phyloP scores from a whole-genome alignment of 2,329 filamentous ascomycete genomes.

The Penicillium sp. region DNA sequence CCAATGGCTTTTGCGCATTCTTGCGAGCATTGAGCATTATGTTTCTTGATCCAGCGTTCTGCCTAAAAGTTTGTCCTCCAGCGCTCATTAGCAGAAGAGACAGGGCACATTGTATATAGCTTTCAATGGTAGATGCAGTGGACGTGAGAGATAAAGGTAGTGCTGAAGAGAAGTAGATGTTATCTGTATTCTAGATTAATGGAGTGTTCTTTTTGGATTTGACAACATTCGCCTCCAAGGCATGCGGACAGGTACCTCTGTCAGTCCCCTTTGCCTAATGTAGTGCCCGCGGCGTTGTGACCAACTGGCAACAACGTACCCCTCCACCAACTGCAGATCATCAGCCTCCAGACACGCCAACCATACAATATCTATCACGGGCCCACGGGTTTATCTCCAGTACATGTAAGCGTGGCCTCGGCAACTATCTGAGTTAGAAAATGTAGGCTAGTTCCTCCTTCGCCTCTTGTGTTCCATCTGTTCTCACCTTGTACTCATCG shows the following conservation, averaged over 20 bases:
- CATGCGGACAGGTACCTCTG: no score
- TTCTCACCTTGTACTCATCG: background rate
- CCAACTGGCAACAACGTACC: no score
- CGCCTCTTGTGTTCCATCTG: background rate
- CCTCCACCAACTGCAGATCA: no score
- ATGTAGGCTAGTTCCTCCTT: background rate
- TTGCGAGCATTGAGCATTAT: slow-evolving; percentile 15
- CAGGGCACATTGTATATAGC: slow-evolving; percentile 19
- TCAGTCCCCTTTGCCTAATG: no score
- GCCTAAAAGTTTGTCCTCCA: slow-evolving; percentile 19
- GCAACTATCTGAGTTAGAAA: no score
- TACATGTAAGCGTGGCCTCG: no score
- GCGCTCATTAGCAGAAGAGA: slow-evolving; percentile 5
- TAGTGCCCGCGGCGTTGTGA: no score
- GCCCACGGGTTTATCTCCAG: no score
- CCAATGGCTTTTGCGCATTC: slow-evolving; percentile 17
- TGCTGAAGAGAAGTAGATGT: background rate
- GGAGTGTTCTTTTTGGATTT: no score
- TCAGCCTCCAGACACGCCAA: no score
- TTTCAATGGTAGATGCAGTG: slow-evolving; percentile 15
- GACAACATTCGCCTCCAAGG: no score
- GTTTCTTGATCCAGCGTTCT: slow-evolving; percentile 13
- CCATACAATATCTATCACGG: no score
- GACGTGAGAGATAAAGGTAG: background rate
- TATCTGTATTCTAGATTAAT: background rate